A percentile compares a stretch with the other conserved stretches of the same genome.
phyloP scores from a whole-genome alignment of 352 stramenopile genomes.

The Phytopythium chamaehyphon region DNA sequence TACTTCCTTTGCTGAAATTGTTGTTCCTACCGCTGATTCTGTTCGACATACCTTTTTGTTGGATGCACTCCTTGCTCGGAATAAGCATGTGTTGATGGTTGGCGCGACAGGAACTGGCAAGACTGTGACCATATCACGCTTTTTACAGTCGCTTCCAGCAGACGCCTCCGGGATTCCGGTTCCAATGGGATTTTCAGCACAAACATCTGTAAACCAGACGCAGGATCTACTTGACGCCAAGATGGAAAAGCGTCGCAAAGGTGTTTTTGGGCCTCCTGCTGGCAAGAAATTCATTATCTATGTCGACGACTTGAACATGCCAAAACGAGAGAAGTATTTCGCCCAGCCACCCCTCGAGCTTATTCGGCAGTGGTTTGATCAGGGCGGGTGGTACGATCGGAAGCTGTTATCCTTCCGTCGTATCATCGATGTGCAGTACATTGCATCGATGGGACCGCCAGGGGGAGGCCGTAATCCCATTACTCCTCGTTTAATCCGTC shows the following conservation, averaged over 20 bases:
- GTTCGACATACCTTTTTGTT: constrained; percentile 93
- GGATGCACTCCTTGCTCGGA: constrained; percentile 72
- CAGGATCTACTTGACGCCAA: constrained; percentile 93
- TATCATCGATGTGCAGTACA: constrained; percentile 89
- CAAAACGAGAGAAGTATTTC: constrained; percentile 92
- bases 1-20: constrained; percentile 88
- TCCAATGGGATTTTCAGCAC: constrained; percentile 90
- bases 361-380: constrained; percentile 93
- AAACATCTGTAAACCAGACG: constrained; percentile 92
- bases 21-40: constrained; percentile 92
- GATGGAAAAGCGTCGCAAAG: constrained; percentile 92
- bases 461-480: constrained; percentile 79
- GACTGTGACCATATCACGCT: constrained; percentile 91
- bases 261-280: constrained; percentile 88
- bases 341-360: constrained; percentile 95
- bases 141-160: constrained; percentile 82
- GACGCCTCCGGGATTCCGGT: constrained; percentile 77
- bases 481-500: constrained; percentile 68
- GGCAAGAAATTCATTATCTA: constrained; percentile 93
- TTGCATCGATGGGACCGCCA: constrained; percentile 80
- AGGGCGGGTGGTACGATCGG: constrained; percentile 93
- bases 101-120: constrained; percentile 94
- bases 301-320: constrained; percentile 96
- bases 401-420: constrained; percentile 90
- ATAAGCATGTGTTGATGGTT: constrained; percentile 94